Percentiles rank a stretch among this genome's conserved stretches.
Evolutionary conservation across 306 rosid species (phyloP).

Genomic region (Medicago arabica): DNA sequence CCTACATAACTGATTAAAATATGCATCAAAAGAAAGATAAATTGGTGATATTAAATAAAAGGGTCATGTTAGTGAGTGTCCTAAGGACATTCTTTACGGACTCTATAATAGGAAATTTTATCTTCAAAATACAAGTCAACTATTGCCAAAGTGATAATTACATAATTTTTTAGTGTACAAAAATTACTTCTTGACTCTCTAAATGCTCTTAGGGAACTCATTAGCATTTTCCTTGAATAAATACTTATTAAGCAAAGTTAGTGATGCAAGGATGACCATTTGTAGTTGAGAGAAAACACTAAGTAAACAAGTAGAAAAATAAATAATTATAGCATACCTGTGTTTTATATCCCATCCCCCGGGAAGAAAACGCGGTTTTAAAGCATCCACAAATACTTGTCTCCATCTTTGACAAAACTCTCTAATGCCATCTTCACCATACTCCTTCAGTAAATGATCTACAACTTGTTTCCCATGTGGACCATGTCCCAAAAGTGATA

Average conservation of each 20-base stretch:
- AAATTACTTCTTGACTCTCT: too few species aligned
- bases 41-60: background rate
- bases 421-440: conserved; percentile 76
- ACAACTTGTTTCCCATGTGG: conserved; percentile 95
- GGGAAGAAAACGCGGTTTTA: conserved; percentile 88
- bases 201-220: too few species aligned
- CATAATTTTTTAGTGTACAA: too few species aligned
- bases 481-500: conserved; percentile 91
- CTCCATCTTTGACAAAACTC: conserved; percentile 95
- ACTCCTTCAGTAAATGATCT: conserved; percentile 71
- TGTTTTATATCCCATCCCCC: conserved; percentile 92
- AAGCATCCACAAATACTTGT: conserved; percentile 81
- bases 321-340: conserved; percentile 63
- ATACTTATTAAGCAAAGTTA: conserved; percentile 7
- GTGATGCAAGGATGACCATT: conserved; percentile 1
- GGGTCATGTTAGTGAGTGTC: background rate
- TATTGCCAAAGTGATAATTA: too few species aligned
- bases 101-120: too few species aligned
- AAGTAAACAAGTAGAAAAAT: background rate
- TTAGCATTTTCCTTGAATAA: too few species aligned
- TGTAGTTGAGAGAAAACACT: conserved; percentile 1
- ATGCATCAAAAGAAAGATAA: conserved; percentile 14
- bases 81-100: too few species aligned
- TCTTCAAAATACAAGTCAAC: too few species aligned
- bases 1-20: background rate